Conservation (phyloP, 2,329 filamentous ascomycete genomes). For the Aspergillus sp. region DNA sequence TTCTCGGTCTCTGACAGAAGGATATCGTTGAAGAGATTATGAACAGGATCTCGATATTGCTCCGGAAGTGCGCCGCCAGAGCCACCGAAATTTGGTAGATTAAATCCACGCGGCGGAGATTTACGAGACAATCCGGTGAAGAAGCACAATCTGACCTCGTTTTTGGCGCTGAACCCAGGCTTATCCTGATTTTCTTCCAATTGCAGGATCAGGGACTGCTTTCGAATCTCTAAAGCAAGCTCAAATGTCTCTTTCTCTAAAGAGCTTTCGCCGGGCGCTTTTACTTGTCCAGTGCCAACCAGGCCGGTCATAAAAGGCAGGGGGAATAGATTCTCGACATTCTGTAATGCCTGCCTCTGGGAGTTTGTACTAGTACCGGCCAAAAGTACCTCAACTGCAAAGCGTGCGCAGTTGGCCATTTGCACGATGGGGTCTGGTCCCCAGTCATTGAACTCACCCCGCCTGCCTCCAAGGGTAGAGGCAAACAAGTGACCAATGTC, state of each 20-base stretch:
- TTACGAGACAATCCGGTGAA: conserved; percentile 25
- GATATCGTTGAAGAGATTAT: conserved; percentile 41
- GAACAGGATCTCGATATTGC: conserved; percentile 34
- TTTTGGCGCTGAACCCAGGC: conserved; percentile 39
- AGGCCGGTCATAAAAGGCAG: conserved; percentile 35
- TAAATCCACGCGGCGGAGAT: conserved; percentile 27
- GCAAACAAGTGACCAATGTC: conserved; percentile 32
- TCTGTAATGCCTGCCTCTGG: conserved; percentile 23
- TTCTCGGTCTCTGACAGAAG: conserved; percentile 34
- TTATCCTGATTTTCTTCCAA: conserved; percentile 35
- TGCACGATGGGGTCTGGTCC: conserved; percentile 41
- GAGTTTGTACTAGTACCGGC: conserved; percentile 22
- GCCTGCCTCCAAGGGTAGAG: conserved; percentile 19
- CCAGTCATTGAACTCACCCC: conserved; percentile 24
- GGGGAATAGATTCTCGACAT: conserved; percentile 36
- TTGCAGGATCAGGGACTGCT: conserved; percentile 52
- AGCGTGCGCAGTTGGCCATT: conserved; percentile 43
- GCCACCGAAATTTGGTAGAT: conserved; percentile 36
- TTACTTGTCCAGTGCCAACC: conserved; percentile 10
- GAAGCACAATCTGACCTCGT: conserved; percentile 44
- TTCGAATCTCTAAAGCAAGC: conserved; percentile 55
- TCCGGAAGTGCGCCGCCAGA: conserved; percentile 38
- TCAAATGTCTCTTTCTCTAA: conserved; percentile 46
- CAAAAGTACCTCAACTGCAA: conserved; percentile 43
- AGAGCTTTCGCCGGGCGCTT: conserved; percentile 37